These are phyloP conservation scores for Beauveria pseudobassiana DNA, from an alignment of 2,329 filamentous ascomycete species.

Conservation along the genomic window DNA sequence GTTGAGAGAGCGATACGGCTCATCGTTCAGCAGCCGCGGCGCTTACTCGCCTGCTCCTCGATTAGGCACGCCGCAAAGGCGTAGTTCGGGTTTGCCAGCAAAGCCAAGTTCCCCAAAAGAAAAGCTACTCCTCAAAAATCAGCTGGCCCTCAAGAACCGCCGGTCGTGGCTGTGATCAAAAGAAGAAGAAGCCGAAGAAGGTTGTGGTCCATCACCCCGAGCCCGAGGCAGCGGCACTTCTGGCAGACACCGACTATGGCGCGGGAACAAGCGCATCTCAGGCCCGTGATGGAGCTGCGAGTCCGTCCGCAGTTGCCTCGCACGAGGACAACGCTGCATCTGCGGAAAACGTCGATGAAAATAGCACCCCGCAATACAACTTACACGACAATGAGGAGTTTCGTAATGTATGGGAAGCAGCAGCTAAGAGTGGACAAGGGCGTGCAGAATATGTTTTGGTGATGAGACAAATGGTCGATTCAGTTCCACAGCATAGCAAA, in stretches of 20 bases:
- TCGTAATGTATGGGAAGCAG: conserved; percentile 35
- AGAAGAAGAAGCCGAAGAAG: conserved; percentile 31
- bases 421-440: neutral
- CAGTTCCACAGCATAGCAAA: conserved; percentile 19
- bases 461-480: neutral
- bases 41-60: conserved; percentile 19
- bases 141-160: conserved; percentile 17
- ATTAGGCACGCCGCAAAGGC: conserved; percentile 9
- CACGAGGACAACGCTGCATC: conserved; percentile 1
- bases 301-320: conserved; percentile 11
- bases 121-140: conserved; percentile 18
- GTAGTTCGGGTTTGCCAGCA: conserved; percentile 15
- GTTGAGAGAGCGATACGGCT: conserved; percentile 56
- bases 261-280: conserved; percentile 4
- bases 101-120: conserved; percentile 12
- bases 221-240: conserved; percentile 21
- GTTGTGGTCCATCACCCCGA: conserved; percentile 25
- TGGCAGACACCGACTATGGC: conserved; percentile 19
- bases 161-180: conserved; percentile 30
- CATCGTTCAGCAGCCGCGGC: conserved; percentile 24
- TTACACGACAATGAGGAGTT: conserved; percentile 36
- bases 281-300: conserved; percentile 16
- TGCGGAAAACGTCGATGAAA: conserved; percentile 12
- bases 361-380: conserved; percentile 19
- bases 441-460: neutral